Evolutionary conservation across 768 basidiomycete species (phyloP).

Genomic region (Boletales sp.): DNA sequence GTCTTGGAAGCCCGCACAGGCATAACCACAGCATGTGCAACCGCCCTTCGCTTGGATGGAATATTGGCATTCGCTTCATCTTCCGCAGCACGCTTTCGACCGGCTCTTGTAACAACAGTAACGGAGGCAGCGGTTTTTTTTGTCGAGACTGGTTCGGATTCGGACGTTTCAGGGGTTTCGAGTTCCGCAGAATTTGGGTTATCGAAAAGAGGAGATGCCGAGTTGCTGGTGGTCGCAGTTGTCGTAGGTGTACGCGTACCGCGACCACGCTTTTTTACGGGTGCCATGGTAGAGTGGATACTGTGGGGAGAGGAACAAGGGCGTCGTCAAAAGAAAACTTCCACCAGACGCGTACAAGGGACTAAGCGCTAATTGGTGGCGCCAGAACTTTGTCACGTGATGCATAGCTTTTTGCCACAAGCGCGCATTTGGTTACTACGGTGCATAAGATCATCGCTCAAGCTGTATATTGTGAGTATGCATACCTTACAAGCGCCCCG

Average conservation of each 20-base stretch:
- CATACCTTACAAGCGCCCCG: no score
- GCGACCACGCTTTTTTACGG: constrained; percentile 14
- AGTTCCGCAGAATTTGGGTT: constrained; percentile 41
- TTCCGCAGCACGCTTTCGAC: constrained; percentile 33
- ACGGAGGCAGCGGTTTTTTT: constrained; percentile 1
- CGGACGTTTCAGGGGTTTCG: constrained; percentile 55
- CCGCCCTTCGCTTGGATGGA: constrained; percentile 32
- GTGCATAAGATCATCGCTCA: no score
- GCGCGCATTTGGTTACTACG: constrained; percentile 18
- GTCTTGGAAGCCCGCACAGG: constrained; percentile 13
- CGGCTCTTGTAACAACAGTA: constrained; percentile 6
- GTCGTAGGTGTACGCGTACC: constrained; percentile 20
- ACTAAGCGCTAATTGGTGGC: constrained; percentile 23
- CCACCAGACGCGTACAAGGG: constrained; percentile 14
- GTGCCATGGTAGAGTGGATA: constrained; percentile 17
- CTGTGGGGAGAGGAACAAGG: constrained; percentile 4
- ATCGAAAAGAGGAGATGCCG: constrained; percentile 52
- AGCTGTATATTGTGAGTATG: no score
- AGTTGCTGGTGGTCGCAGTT: constrained; percentile 35
- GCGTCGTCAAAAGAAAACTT: constrained; percentile 15
- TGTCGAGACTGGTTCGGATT: constrained; percentile 17
- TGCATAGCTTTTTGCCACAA: constrained; percentile 20
- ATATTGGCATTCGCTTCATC: constrained; percentile 28
- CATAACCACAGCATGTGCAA: constrained; percentile 26
- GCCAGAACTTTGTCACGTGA: constrained; percentile 24